Percentiles rank a stretch among this genome's conserved stretches.
phyloP scores from a whole-genome alignment of 176 grass and related monocot genomes.

The Areca catechu region DNA sequence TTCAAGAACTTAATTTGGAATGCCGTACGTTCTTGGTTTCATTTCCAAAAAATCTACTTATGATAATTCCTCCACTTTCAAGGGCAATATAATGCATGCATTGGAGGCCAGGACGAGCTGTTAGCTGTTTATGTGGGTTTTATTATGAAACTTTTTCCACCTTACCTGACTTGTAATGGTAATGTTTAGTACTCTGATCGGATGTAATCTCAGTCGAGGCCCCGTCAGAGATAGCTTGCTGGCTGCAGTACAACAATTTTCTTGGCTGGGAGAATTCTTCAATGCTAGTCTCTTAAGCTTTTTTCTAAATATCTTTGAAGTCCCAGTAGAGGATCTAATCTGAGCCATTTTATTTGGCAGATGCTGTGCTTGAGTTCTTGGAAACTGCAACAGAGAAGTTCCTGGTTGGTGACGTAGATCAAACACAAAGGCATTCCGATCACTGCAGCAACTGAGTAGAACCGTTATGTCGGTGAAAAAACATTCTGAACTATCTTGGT shows the following conservation, averaged over 20 bases:
- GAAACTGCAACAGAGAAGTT: slow-evolving; percentile 64
- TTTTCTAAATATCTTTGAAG: not conserved
- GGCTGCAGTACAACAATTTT: slow-evolving; percentile 47
- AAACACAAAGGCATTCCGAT: slow-evolving; percentile 73
- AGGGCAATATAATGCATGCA: too few relatives aligned
- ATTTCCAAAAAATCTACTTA: too few relatives aligned
- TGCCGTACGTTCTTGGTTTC: too few relatives aligned
- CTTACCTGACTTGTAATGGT: too few relatives aligned
- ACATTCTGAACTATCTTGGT: slow-evolving; percentile 12
- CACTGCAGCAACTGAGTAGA: slow-evolving; percentile 64
- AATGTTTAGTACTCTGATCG: slow-evolving; percentile 51
- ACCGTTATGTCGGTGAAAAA: slow-evolving; percentile 53
- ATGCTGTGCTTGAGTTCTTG: slow-evolving; percentile 78
- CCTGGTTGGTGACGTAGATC: slow-evolving; percentile 54
- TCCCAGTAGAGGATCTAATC: too few relatives aligned
- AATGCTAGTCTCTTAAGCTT: slow-evolving; percentile 33
- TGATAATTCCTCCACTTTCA: too few relatives aligned
- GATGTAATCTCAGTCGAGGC: slow-evolving; percentile 70
- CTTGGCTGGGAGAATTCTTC: slow-evolving; percentile 68
- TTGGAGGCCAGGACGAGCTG: too few relatives aligned
- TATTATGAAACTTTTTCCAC: too few relatives aligned
- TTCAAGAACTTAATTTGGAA: too few relatives aligned
- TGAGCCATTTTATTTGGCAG: slow-evolving; percentile 19
- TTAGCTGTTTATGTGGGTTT: too few relatives aligned
- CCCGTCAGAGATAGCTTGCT: slow-evolving; percentile 18